Evolutionary conservation across 2,329 filamentous ascomycete genomes (phyloP), one percentile per base, ranked within the genome.

Genomic region (Aspergillus melleus): DNA sequence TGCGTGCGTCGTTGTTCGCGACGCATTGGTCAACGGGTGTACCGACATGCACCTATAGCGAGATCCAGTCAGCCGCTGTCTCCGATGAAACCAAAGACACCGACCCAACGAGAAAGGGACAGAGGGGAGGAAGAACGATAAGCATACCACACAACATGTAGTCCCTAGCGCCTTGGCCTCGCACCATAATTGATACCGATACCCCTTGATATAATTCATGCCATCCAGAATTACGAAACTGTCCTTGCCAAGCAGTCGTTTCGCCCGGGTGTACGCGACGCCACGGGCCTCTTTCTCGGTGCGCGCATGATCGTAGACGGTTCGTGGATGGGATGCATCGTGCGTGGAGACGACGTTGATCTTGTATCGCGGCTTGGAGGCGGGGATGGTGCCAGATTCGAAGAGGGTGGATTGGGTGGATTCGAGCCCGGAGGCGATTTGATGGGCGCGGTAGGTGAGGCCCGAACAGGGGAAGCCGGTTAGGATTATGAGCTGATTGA

Each of bases 131-230:
- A 46, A 6, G 16, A 54, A 29, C 26, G 26, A 29, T 6, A 46
- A 10, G 73, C 81, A 73, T 72, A 88, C 83, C 64, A 88, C 85
- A 68, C 86, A 88, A 70, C 80, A 86, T 3, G 84, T 81, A 6
- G 86, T 88, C 58, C 83, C 82, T 14, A 84, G 76, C 3, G 86
- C 85, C 72, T 88, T 89, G 29, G 86, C 84, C 71, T 89, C 86
- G 69, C 86, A 89, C 79, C 86, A 88, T 49, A 89, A 74, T 74
- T 89, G 86, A 68, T 89, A 89, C 44, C 86, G 79, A 73, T 85
- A 88, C 19, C 86, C 86, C 72, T 89, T 89, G 76, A 89, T 89
- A 72, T 89, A 88, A 71, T 89, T 88, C 76, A 87, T 79, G 36
- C 83, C 84, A 72, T 89, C 86, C 2, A 86, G 81, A 54, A 89